Evolutionary conservation across 768 basidiomycete genomes (phyloP), one percentile per base, ranked within the genome.

Genomic region (Russula lepida): DNA sequence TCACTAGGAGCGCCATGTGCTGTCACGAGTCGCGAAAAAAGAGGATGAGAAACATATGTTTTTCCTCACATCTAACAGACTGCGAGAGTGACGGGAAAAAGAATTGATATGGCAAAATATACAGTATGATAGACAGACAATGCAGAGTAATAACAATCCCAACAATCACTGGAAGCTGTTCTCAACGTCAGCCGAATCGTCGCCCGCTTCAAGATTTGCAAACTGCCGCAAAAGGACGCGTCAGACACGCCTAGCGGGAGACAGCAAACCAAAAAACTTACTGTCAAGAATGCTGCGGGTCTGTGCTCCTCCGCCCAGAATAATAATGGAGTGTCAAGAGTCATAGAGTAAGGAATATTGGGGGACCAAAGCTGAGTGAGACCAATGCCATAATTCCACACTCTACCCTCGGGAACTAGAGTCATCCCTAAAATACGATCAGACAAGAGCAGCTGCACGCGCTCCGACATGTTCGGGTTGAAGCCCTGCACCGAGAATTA

Each of bases 381-480:
- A 39, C 94, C 93, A 59, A 95, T 86, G 35, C 93, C 92, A 69
- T 97, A 98, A 73, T 97, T 97, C 97, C 97, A 98, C 35, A 97
- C 85, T 58, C 85, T 85, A 66, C 95, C 97, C 72, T 89, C 94
- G 1, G 91, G 94, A 19, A 95, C 92, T 8, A 98, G 77, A 0
- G 93, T 95, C 85, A 95, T 94, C 25, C 95, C 97, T 17, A 98
- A 81, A 66, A 99, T 86, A 64, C 95, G 89, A 70, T 99, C 97
- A 19, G 95, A 98, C 25, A 98, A 77, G 60, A 98, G 78, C 33
- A 98, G 79, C 72, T 92, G 90, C 25, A 97, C 93, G 25, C 93
- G 86, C 71, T 95, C 95, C 1, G 93, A 95, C 95, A 98, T 98
- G 66, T 90, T 91, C n/a, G 94, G 92, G 74, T 95, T 98, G 78